Base-by-base conservation (phyloP, 805 yeast genomes). In the Kockiozyma suomiensis region DNA sequence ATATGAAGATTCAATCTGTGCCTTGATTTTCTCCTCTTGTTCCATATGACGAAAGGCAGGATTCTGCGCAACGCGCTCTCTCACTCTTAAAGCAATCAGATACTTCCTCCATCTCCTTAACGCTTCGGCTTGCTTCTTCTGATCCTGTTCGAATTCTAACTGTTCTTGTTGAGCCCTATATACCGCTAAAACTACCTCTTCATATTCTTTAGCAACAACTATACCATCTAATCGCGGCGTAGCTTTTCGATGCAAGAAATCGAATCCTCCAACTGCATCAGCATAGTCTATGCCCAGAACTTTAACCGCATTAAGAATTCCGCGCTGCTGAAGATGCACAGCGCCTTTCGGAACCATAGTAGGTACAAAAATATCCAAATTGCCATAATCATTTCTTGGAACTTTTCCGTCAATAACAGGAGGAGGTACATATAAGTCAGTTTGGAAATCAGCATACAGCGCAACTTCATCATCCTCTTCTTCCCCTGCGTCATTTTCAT, bases 271-370 rank as follows among this genome's bases (percentile, higher is more conserved):
- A 1, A 91, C 92, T 0, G 97, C 98, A 50, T 84, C 85, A 0
- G 96, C 97, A 75, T 79, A 90, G 65, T 90, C 96, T 5, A 93
- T 79, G 0, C 81, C 83, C 10, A 92, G 68, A 0, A 84, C 70
- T 59, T 81, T 81, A 0, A 96, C 96, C 0, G 98, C 97, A 50
- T 78, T 78, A 40, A 81, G 83, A 0, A 88, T 83, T 58, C 79
- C 73, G 40, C 68, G 64, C 30, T 28, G 37, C 12, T 50, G 75
- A 4, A 91, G 74, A 55, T 89, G 81, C 10, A 76, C 81, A 7
- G 89, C 96, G 23, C 93, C 92, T 17, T 75, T 79, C 0, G 99
- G 99, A 1, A 93, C 75, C 98, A 93, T 93, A 45, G 83, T 76
- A 0, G 85, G 82, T 0, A 81, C 81, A 73, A 88, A 93, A 1